Base-by-base conservation (phyloP, 768 basidiomycete genomes). In the Suillus subaureus region DNA sequence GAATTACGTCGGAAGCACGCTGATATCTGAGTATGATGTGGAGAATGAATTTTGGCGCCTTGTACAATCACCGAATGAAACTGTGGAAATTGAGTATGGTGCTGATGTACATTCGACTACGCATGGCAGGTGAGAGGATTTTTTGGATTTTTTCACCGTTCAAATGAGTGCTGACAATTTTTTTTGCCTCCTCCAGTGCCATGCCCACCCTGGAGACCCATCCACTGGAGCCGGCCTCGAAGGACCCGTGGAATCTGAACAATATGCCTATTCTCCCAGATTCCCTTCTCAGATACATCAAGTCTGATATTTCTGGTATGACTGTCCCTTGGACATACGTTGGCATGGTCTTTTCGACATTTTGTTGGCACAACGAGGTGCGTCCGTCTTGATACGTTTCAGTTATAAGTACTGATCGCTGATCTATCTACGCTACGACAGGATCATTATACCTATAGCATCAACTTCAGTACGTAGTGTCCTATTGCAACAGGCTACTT, bases 341-440 rank as follows among this genome's bases (percentile, higher is more conserved):
- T 67, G 97, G 97, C 56, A 99, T 99, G 97, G 84, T 95, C 21
- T 99, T 99, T 76, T 97, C 96, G 16, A 97, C 97, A 3, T 99
- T 99, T 78, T 99, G 97, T 75, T 99, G 97, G 97, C 97, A 99
- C 79, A 99, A 99, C 73, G 96, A 95, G 87, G 93, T 92, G 71
- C 64, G 81, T 72, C 67, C 52, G 54, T 69, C 55, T 67, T 68
- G 28, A 65, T 61, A 52, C 66, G 62, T 71, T 63, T 67, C 64
- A 67, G 66, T 64, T 52, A 49, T 67, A 66, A 57, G 33, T 61
- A 64, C 64, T 68, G 31, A 77, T 66, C 65, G 64, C 64, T 67
- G 35, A 76, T 66, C 65, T 67, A 65, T 58, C 67, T 62, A 57
- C 63, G 62, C 68, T 62, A 57, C 63, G 62, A 15, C 74, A 97